These are phyloP conservation scores for Xylaria sp. DNA, from an alignment of 2,329 filamentous ascomycete species.

Conservation along the genomic window DNA sequence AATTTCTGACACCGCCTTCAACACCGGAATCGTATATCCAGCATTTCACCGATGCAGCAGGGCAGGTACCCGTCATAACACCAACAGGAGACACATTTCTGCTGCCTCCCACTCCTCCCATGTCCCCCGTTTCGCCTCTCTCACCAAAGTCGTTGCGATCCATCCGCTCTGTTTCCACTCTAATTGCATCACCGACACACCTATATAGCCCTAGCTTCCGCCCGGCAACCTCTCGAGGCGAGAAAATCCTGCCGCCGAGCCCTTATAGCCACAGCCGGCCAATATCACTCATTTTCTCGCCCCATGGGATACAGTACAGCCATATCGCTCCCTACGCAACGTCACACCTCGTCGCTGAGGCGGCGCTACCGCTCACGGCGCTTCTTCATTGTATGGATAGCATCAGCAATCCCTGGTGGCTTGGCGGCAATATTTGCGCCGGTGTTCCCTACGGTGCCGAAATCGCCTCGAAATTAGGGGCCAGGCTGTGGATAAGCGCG, in stretches of 20 bases:
- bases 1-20: constrained; percentile 46
- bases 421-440: constrained; percentile 67
- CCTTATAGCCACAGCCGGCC: constrained; percentile 49
- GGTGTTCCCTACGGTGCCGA: constrained; percentile 67
- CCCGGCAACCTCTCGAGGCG: constrained; percentile 35
- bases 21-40: constrained; percentile 44
- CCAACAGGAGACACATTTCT: constrained; percentile 41
- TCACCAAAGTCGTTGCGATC: constrained; percentile 47
- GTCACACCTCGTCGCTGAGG: constrained; percentile 64
- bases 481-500: constrained; percentile 68
- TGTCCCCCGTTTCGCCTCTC: constrained; percentile 44
- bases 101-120: constrained; percentile 51
- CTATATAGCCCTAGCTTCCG: constrained; percentile 33
- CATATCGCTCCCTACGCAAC: constrained; percentile 65
- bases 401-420: constrained; percentile 68
- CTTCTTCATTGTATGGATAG: constrained; percentile 72
- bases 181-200: constrained; percentile 44
- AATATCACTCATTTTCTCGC: constrained; percentile 71
- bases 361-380: constrained; percentile 69
- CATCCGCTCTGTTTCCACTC: constrained; percentile 50
- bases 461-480: constrained; percentile 63
- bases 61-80: constrained; percentile 20
- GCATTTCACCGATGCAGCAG: constrained; percentile 17
- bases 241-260: constrained; percentile 22
- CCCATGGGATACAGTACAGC: constrained; percentile 68